Evolutionary conservation across 441 rosid genomes (phyloP), one percentile per base, ranked within the genome.

Genomic region (Breynia disticha): DNA sequence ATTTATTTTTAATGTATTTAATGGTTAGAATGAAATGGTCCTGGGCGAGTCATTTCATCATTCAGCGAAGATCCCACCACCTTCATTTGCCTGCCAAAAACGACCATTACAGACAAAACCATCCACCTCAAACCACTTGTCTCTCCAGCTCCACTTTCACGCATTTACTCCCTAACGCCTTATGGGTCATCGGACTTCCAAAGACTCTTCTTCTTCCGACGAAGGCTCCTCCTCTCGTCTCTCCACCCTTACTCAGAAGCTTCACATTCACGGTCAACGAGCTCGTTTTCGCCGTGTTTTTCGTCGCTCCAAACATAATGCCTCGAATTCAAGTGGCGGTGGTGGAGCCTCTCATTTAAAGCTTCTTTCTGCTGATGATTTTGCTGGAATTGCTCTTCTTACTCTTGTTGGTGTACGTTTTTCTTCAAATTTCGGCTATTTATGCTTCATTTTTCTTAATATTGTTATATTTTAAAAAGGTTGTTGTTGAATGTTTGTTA

Each of bases 311-410:
- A 50, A 17, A 37, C 48, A 50, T 16, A 52, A 62, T 15, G 64
- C 66, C 45, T 48, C 51, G 22, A 17, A 72, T 55, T 60, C 60
- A 13, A 56, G 28, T 46, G 17, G 16, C 63, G 7, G 59, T 37
- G 11, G 43, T 17, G 60, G 45, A 11, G 50, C 37, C 11, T 50
- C 65, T 16, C 62, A 28, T 55, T 58, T 46, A 42, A 83, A 63
- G 63, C 66, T 73, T 51, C 22, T 66, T 9, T 51, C 72, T 15
- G 80, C 71, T 7, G 96, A 85, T 2, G 83, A 83, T 72, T 83
- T 90, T 61, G 74, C 87, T 19, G 98, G 98, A 71, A 82, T 90
- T 54, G 96, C 98, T 22, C 86, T 79, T 67, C 82, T 90, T 55
- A 79, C 93, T 63, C 72, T 90, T 19, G 61, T 76, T 6, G 52